Evolutionary conservation across 2,329 filamentous ascomycete genomes (phyloP).

Genomic region (Colletotrichum shisoi): DNA sequence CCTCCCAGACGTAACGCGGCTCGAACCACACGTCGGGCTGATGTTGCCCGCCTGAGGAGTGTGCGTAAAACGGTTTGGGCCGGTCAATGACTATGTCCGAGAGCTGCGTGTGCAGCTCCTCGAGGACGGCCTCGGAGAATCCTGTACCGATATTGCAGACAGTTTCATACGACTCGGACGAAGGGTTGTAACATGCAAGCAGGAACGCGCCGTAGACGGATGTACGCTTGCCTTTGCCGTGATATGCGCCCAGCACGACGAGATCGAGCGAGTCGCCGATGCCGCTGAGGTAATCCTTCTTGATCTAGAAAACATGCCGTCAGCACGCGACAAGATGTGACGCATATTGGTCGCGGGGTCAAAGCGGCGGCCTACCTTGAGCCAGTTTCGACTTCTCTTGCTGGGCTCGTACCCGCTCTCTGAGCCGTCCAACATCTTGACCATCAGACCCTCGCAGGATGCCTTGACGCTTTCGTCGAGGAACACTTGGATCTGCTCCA

Average conservation of each 20-base stretch:
- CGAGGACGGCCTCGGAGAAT: conserved; percentile 93
- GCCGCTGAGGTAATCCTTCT: conserved; percentile 95
- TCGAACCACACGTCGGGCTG: conserved; percentile 99
- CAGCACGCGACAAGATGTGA: conserved; percentile 15
- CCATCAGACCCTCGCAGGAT: conserved; percentile 97
- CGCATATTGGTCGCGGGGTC: not conserved
- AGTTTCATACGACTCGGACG: conserved; percentile 84
- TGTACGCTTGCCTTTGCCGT: conserved; percentile 93
- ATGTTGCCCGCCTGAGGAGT: conserved; percentile 83
- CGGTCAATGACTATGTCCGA: conserved; percentile 82
- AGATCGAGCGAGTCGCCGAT: conserved; percentile 96
- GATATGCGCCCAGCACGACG: conserved; percentile 93
- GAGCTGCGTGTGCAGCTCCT: conserved; percentile 80
- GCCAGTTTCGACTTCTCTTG: conserved; percentile 96
- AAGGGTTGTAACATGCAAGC: conserved; percentile 88
- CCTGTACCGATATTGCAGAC: conserved; percentile 99
- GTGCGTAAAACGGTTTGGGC: conserved; percentile 92
- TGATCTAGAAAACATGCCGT: conserved; percentile 66
- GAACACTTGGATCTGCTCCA: conserved; percentile 92
- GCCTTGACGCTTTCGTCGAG: conserved; percentile 95
- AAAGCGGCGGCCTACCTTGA: conserved; percentile 70
- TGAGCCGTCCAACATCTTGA: conserved; percentile 95
- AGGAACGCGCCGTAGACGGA: conserved; percentile 96
- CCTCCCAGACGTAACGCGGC: conserved; percentile 93
- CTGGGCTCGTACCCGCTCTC: conserved; percentile 96